Evolutionary conservation across 2,329 filamentous ascomycete genomes (phyloP).

Genomic region (Pyricularia sp.): DNA sequence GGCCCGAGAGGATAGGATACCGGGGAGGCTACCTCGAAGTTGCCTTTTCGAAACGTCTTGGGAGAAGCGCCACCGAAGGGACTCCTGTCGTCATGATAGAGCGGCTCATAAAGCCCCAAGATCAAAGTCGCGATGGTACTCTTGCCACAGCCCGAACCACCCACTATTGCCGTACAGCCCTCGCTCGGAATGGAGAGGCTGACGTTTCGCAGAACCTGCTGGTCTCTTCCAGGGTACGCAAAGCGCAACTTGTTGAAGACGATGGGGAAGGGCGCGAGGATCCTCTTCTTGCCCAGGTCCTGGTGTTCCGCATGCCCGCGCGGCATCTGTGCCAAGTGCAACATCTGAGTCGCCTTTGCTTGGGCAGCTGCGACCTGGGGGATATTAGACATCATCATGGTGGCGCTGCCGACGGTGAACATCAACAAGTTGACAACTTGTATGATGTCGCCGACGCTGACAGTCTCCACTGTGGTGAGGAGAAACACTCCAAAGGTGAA

Average conservation of each 20-base stretch:
- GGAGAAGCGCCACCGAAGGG: neutral
- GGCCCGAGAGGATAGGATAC: no score
- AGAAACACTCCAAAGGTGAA: slow-evolving; percentile 72
- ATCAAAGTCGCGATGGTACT: slow-evolving; percentile 69
- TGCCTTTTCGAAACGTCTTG: neutral
- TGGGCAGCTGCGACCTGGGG: slow-evolving; percentile 69
- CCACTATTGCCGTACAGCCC: slow-evolving; percentile 61
- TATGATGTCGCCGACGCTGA: slow-evolving; percentile 47
- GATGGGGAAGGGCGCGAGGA: slow-evolving; percentile 28
- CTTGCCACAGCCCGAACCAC: slow-evolving; percentile 80
- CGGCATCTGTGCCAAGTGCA: slow-evolving; percentile 54
- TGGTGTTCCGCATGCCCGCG: slow-evolving; percentile 38
- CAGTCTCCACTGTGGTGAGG: slow-evolving; percentile 30
- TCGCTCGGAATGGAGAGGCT: slow-evolving; percentile 53
- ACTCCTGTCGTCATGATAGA: neutral
- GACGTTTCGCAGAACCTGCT: slow-evolving; percentile 47
- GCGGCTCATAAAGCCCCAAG: slow-evolving; percentile 51
- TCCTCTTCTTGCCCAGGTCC: slow-evolving; percentile 20
- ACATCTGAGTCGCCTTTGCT: slow-evolving; percentile 57
- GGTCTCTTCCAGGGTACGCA: slow-evolving; percentile 45
- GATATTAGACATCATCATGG: slow-evolving; percentile 56
- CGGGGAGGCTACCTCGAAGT: neutral
- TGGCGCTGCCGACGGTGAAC: slow-evolving; percentile 66
- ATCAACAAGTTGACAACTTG: slow-evolving; percentile 71
- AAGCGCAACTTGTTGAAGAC: slow-evolving; percentile 52